A percentile compares a stretch with the other conserved stretches of the same genome.
Conservation (phyloP, 2,329 filamentous ascomycete genomes). For the Botrytis byssoidea region DNA sequence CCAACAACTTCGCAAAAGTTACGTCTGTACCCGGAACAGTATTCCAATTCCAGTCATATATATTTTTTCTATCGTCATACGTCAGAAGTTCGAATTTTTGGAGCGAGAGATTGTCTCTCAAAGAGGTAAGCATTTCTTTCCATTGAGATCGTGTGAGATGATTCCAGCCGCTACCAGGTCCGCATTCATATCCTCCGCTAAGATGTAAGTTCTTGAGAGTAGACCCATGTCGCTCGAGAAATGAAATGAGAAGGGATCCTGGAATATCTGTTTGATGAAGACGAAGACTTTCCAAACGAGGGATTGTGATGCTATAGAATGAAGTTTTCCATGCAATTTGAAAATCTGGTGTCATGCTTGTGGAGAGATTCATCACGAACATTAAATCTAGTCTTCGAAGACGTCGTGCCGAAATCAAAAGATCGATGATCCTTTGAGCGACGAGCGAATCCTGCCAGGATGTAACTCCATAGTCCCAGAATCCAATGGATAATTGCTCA, state of each 20-base stretch:
- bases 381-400: conserved; percentile 16
- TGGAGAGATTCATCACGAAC: conserved; percentile 20
- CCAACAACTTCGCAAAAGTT: conserved; percentile 11
- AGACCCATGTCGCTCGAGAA: conserved; percentile 1
- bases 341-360: conserved; percentile 16
- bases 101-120: not conserved
- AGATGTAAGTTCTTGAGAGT: conserved; percentile 15
- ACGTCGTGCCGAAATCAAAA: not conserved
- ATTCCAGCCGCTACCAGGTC: conserved; percentile 17
- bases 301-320: conserved; percentile 15
- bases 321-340: conserved; percentile 6
- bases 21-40: not conserved
- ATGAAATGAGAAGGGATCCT: conserved; percentile 2
- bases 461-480: conserved; percentile 19
- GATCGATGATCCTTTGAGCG: not conserved
- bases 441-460: conserved; percentile 17
- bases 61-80: conserved; percentile 14
- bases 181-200: conserved; percentile 9
- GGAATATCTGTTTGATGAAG: conserved; percentile 19
- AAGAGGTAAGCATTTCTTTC: not conserved
- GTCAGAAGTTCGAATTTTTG: conserved; percentile 18
- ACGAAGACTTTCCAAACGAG: conserved; percentile 12
- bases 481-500: conserved; percentile 17
- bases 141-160: conserved; percentile 12
- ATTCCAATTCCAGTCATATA: conserved; percentile 20